Percentiles rank a stretch among this genome's conserved stretches.
Conservation (phyloP, 305 asterid species). For the Fraxinus baroniana region DNA sequence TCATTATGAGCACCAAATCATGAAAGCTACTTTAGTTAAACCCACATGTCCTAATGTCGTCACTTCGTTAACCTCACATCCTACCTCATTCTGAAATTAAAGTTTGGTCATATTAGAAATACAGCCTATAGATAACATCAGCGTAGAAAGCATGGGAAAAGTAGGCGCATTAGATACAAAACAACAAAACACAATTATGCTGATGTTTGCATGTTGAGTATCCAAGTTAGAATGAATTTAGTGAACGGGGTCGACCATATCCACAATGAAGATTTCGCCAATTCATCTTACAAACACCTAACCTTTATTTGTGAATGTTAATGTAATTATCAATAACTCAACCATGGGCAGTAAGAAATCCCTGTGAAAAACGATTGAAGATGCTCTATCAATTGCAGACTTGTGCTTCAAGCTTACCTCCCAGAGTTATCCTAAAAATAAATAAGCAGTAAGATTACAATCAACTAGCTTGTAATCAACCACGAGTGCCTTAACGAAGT, state of each 20-base stretch:
- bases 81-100: slow-evolving; percentile 23
- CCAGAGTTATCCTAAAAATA: not conserved
- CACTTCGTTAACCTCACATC: not conserved
- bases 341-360: not conserved
- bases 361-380: not conserved
- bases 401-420: not conserved
- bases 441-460: not conserved
- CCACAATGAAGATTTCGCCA: not conserved
- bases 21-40: not conserved
- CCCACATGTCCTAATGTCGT: not conserved
- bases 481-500: not conserved
- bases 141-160: not conserved
- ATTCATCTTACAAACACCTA: not conserved
- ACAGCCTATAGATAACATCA: slow-evolving; percentile 4
- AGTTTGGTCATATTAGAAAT: not conserved
- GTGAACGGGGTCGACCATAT: not conserved
- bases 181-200: not conserved
- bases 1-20: not conserved
- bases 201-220: not conserved
- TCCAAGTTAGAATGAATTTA: not conserved
- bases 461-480: not conserved
- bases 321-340: not conserved
- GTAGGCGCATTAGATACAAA: not conserved
- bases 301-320: not conserved
- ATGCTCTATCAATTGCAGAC: not conserved